Evolutionary conservation across 345 rosid genomes (phyloP), one percentile per base, ranked within the genome.

Genomic region (Cardiospermum halicacabum): DNA sequence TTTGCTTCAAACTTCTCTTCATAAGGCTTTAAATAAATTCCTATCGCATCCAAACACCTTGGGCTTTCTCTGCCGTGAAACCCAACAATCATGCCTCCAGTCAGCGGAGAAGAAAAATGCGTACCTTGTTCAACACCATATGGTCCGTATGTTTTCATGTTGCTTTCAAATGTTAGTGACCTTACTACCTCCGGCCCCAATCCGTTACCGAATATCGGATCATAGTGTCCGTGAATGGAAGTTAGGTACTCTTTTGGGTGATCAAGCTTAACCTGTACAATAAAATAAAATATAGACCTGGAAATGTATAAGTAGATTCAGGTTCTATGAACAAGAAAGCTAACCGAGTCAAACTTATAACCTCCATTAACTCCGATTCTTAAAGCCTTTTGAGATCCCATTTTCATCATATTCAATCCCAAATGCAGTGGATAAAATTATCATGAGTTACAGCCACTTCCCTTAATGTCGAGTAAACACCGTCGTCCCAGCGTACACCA

Each of bases 301-400:
- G n/a, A n/a, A n/a, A n/a, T n/a, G n/a, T n/a, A n/a, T n/a, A n/a
- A n/a, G n/a, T n/a, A n/a, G n/a, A n/a, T n/a, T n/a, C n/a, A n/a
- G n/a, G n/a, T n/a, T n/a, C n/a, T n/a, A n/a, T n/a, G n/a, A n/a
- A n/a, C n/a, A n/a, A 18, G 32, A 12, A 16, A 45, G 69, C 73
- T 56, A 18, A 84, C 96, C 91, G 72, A 84, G 73, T 87, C 86
- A 59, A 67, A 70, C 62, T 65, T 87, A 16, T 25, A 63, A 69
- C 91, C 89, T 60, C 88, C 92, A 18, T 69, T 74, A 12, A 95
- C 96, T 18, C 98, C 98, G 67, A 85, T 96, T 73, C 75, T 77
- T 82, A 5, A 84, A 82, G 93, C 96, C 87, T 51, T 81, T 57
- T 11, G 96, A 83, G 63, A 66, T 68, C 62, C 96, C 96, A 40